Base-by-base conservation (phyloP, 345 rosid species). In the Pseudoturritis turrita region DNA sequence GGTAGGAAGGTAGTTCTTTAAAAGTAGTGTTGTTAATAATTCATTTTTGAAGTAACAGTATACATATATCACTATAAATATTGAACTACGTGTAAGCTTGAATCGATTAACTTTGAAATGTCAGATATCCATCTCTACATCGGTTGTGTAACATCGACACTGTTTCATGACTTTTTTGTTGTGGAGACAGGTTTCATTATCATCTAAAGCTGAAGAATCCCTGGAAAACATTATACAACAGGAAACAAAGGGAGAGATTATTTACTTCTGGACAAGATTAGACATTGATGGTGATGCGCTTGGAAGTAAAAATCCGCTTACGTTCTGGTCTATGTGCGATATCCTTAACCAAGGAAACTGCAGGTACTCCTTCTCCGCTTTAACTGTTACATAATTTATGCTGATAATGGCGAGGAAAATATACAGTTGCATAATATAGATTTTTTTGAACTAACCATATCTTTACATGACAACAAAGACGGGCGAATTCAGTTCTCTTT, bases 1-100 rank as follows among this genome's bases (percentile, higher is more conserved):
- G 98, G 96, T 84, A 86, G 94, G 81, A 88, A 92, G 99, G 97
- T 95, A 91, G 69, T 77, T 77, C 56, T 74, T 70, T 46, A 63
- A 64, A 49, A 75, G 53, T 78, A 49, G 59, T 35, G 54, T 45
- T 59, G 44, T 54, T 71, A 26, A 41, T 71, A 22, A 33, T 6
- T 50, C 29, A 43, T 54, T 71, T 62, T 5, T 44, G 0, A 40
- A 52, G 62, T 62, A 51, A 18, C 23, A 49, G 18, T 50, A 47
- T 37, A 21, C 37, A 17, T 3, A 11, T 36, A 51, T 60, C 52
- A 61, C 43, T 60, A 3, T 11, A 14, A 10, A 35, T 31, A 13
- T 33, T 45, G 39, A 58, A 58, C 7, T 70, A 23, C 10, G 35
- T 11, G 49, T 45, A 60, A n/a, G 60, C 51, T 60, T 51, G 17